Conservation (phyloP, 441 rosid species). For the Brassica hybrid region DNA sequence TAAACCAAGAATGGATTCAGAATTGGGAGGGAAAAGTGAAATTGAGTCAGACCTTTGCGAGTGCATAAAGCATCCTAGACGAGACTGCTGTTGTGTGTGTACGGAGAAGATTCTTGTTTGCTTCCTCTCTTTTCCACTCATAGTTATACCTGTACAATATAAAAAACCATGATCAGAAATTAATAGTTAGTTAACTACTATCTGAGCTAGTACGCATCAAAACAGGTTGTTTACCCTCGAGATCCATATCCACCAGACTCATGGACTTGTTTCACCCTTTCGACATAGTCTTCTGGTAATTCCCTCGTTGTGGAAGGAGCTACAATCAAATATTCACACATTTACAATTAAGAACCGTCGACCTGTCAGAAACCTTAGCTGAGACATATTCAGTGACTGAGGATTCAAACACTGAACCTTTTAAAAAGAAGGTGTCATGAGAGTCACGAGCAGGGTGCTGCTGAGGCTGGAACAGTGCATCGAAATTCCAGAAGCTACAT, state of each 20-base stretch:
- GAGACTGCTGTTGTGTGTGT: slow-evolving; percentile 97
- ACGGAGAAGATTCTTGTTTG: slow-evolving; percentile 86
- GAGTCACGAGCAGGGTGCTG: slow-evolving; percentile 99
- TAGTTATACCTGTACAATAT: slow-evolving; percentile 66
- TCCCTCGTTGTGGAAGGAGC: slow-evolving; percentile 79
- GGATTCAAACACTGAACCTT: slow-evolving; percentile 54
- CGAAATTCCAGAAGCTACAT: slow-evolving; percentile 82
- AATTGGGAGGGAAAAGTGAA: slow-evolving; percentile 9
- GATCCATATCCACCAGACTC: slow-evolving; percentile 92
- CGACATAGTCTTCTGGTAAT: slow-evolving; percentile 89
- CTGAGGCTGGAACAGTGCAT: slow-evolving; percentile 95
- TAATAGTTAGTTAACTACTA: neutral
- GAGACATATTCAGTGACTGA: neutral
- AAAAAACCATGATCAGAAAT: neutral
- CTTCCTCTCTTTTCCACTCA: slow-evolving; percentile 94
- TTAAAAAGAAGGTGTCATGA: slow-evolving; percentile 87
- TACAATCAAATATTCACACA: slow-evolving; percentile 36
- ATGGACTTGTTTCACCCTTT: slow-evolving; percentile 74
- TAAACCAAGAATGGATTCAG: slow-evolving; percentile 1
- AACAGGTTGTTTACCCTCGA: slow-evolving; percentile 62
- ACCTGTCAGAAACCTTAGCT: slow-evolving; percentile 26
- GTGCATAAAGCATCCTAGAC: slow-evolving; percentile 83
- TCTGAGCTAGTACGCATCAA: slow-evolving; percentile 12
- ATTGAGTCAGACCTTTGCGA: slow-evolving; percentile 69
- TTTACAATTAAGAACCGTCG: neutral